These are phyloP conservation scores for Boletus rubroflammeus DNA, from an alignment of 768 basidiomycete genomes.

Conservation along the genomic window DNA sequence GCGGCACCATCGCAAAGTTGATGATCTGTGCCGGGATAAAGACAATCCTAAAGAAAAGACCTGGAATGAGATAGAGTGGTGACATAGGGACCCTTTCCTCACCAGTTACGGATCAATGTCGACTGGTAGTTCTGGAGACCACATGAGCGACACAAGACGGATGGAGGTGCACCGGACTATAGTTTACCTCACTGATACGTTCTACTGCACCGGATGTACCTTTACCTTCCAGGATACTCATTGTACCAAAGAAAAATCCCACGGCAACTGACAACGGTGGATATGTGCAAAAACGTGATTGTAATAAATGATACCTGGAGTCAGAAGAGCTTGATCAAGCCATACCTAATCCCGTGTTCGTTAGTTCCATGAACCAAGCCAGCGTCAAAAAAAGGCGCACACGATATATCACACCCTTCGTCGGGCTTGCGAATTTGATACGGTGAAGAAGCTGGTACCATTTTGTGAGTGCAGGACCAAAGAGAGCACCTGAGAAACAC, in stretches of 20 bases:
- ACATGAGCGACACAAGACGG: neutral
- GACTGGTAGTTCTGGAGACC: conserved; percentile 59
- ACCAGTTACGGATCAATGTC: conserved; percentile 78
- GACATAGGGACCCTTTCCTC: conserved; percentile 7
- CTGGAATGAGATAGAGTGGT: neutral
- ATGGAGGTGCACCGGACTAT: neutral
- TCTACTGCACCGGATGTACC: conserved; percentile 47
- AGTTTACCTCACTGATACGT: conserved; percentile 38
- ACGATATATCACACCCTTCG: conserved; percentile 55
- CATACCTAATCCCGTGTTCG: conserved; percentile 49
- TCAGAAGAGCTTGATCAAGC: conserved; percentile 76
- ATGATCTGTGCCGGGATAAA: conserved; percentile 74
- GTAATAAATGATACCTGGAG: conserved; percentile 47
- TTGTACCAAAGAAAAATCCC: conserved; percentile 64
- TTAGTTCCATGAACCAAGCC: neutral
- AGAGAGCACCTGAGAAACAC: conserved; percentile 50
- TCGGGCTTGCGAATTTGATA: conserved; percentile 63
- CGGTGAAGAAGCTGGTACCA: conserved; percentile 77
- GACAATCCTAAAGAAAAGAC: conserved; percentile 47
- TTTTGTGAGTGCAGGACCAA: conserved; percentile 77
- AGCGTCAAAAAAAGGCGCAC: conserved; percentile 36
- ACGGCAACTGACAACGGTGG: conserved; percentile 36
- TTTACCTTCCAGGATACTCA: conserved; percentile 80
- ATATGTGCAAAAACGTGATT: conserved; percentile 5
- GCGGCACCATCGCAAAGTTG: conserved; percentile 77